Evolutionary conservation across 495 filamentous ascomycete genomes (phyloP).

Genomic region (Tuber indicum): DNA sequence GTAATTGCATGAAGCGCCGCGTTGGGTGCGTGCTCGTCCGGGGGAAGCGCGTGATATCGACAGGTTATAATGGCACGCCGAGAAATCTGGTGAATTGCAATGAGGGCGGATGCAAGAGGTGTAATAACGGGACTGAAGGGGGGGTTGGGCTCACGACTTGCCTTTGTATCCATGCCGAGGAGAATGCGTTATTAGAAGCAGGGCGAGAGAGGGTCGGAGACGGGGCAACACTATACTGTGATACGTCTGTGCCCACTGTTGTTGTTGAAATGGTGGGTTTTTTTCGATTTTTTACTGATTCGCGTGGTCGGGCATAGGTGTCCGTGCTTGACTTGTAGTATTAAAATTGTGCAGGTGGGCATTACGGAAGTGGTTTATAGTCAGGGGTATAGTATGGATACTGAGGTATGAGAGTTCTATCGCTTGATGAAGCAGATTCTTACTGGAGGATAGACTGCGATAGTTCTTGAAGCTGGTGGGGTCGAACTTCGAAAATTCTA

Average conservation of each 20-base stretch:
- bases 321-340: constrained; percentile 94
- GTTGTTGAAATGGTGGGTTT: not conserved
- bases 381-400: constrained; percentile 89
- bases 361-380: constrained; percentile 93
- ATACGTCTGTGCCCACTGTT: constrained; percentile 53
- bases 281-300: constrained; percentile 7
- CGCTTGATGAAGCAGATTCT: constrained; percentile 14
- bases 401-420: constrained; percentile 45
- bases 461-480: constrained; percentile 66
- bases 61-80: constrained; percentile 97
- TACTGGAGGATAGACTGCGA: constrained; percentile 55
- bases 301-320: constrained; percentile 49
- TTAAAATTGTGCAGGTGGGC: constrained; percentile 94
- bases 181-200: constrained; percentile 92
- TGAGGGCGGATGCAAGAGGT: constrained; percentile 84
- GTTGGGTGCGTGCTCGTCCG: constrained; percentile 94
- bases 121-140: constrained; percentile 64
- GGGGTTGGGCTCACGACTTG: constrained; percentile 76
- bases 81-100: constrained; percentile 80
- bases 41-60: constrained; percentile 80
- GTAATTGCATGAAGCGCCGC: constrained; percentile 96
- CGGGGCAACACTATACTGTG: constrained; percentile 77
- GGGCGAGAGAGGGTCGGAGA: constrained; percentile 81
- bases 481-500: constrained; percentile 74
- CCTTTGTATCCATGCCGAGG: constrained; percentile 91